Base-by-base conservation (phyloP, 106 monocot species). In the Narthecium ossifragum region DNA sequence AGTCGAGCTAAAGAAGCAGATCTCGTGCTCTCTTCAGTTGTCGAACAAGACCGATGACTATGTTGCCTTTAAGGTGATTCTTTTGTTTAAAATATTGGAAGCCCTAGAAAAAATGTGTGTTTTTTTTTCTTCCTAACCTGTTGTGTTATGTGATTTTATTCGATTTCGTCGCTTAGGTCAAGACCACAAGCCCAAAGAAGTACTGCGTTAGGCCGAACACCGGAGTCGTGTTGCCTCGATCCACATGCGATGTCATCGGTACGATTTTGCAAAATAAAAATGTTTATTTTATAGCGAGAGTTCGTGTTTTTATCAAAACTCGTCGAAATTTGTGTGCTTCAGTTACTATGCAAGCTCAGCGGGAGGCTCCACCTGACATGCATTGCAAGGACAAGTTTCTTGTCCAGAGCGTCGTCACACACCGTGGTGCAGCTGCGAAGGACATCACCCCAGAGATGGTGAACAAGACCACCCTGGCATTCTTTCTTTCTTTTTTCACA, bases 311-410 rank as follows among this genome's bases (percentile, higher is more conserved):
- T 52, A 13, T 37, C n/a, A 13, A 21, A 13, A 31, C 9, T 34
- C 18, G 24, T 53, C 40, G 30, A 1, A 8, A n/a, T n/a, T n/a
- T n/a, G n/a, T n/a, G n/a, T n/a, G n/a, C 21, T 57, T 52, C 41
- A 92, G 92, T 92, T 55, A 92, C 92, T 8, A 92, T 87, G 92
- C 92, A 92, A 78, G 92, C 92, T 2, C 92, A 87, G 60, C 52
- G 69, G 66, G 92, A 87, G 34, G 67, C 75, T 30, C 92, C 87
- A 8, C 25, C 67, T 4, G 92, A 87, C 48, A 57, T 87, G 71
- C 74, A 84, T 27, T 81, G 87, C 69, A 88, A 88, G 78, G 92
- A 92, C 46, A 92, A 80, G 54, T 92, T 92, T 67, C 87, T 92
- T 22, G 78, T 92, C 10, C 92, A 92, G 69, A 78, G 92, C 37